Evolutionary conservation across 306 rosid species (phyloP).

Genomic region (Rosa persica): DNA sequence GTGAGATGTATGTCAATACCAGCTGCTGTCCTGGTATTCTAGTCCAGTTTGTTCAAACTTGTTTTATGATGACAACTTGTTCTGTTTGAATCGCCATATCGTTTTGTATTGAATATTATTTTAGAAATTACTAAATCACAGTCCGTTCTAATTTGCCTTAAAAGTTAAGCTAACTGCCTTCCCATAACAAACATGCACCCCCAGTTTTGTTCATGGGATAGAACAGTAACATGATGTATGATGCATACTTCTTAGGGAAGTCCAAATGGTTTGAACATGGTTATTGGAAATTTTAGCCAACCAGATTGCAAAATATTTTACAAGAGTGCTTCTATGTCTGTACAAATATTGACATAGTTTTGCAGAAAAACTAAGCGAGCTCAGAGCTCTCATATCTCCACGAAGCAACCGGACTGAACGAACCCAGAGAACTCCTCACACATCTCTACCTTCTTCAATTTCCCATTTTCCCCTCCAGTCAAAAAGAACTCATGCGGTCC

Average conservation of each 20-base stretch:
- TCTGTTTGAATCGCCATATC: neutral
- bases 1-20: neutral
- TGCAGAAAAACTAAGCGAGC: too few relatives aligned
- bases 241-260: too few relatives aligned
- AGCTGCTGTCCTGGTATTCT: neutral
- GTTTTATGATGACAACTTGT: neutral
- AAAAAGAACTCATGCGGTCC: slow-evolving; percentile 33
- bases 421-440: slow-evolving; percentile 34
- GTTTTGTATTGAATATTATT: too few relatives aligned
- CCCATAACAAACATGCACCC: too few relatives aligned
- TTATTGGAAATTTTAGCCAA: too few relatives aligned
- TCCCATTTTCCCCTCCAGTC: slow-evolving; percentile 36
- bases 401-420: slow-evolving; percentile 51
- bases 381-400: slow-evolving; percentile 34
- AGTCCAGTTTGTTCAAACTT: neutral
- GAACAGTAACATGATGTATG: too few relatives aligned
- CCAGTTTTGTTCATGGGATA: too few relatives aligned
- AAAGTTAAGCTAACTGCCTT: too few relatives aligned
- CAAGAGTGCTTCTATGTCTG: too few relatives aligned
- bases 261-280: too few relatives aligned
- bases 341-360: neutral
- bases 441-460: slow-evolving; percentile 26
- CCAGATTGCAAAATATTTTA: neutral
- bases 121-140: too few relatives aligned
- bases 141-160: too few relatives aligned